These are phyloP conservation scores for Albatrellus sp. DNA, from an alignment of 1,284 basidiomycete genomes.

Conservation along the genomic window DNA sequence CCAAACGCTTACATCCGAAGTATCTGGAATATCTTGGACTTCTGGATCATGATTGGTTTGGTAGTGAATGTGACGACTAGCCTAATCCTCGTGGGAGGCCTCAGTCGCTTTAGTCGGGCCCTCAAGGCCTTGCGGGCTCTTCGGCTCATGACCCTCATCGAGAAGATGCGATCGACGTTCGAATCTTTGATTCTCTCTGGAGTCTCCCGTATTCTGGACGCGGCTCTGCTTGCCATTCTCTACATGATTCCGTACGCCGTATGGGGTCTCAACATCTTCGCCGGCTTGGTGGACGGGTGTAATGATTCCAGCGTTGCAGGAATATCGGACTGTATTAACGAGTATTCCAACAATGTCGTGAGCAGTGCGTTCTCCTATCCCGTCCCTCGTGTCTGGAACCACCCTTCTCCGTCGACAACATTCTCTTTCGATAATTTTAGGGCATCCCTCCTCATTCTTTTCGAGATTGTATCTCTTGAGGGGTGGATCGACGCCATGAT, in stretches of 20 bases:
- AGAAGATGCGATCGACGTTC: conserved; percentile 82
- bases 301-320: conserved; percentile 60
- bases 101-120: conserved; percentile 75
- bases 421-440: conserved; percentile 92
- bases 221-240: conserved; percentile 83
- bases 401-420: conserved; percentile 72
- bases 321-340: conserved; percentile 60
- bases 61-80: conserved; percentile 75
- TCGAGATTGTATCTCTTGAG: conserved; percentile 93
- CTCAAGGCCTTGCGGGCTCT: conserved; percentile 86
- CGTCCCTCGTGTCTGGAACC: conserved; percentile 81
- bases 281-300: conserved; percentile 77
- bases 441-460: conserved; percentile 80
- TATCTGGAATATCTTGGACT: conserved; percentile 89
- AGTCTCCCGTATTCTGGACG: conserved; percentile 78
- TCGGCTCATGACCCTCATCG: conserved; percentile 81
- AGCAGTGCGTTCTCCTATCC: conserved; percentile 50
- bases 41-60: conserved; percentile 75
- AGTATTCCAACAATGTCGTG: conserved; percentile 55
- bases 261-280: conserved; percentile 94
- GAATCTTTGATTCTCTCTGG: conserved; percentile 88
- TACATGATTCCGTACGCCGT: conserved; percentile 97
- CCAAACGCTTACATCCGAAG: conserved; percentile 91
- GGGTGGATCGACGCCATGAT: conserved; percentile 94
- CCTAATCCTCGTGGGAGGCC: conserved; percentile 68